Percentiles rank a stretch among this genome's conserved stretches.
Conservation (phyloP, 2,329 filamentous ascomycete genomes). For the Lizonia empirigonia region DNA sequence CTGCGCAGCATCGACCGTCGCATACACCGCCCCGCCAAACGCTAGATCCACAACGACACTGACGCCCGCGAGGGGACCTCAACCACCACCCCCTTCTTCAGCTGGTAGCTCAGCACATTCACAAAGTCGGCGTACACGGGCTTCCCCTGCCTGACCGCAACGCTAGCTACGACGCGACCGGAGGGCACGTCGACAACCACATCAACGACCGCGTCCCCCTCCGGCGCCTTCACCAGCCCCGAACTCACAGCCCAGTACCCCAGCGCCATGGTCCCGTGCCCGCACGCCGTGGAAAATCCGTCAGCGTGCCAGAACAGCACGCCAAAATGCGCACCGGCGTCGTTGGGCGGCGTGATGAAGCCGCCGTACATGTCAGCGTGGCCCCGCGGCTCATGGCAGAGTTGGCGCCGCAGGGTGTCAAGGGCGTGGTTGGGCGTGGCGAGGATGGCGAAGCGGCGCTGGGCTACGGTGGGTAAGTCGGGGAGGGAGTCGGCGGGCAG, state of each 20-base stretch:
- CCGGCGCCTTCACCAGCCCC: slow-evolving; percentile 6
- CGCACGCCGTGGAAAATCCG: slow-evolving; percentile 59
- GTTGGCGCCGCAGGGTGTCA: slow-evolving; percentile 4
- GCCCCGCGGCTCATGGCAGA: slow-evolving; percentile 53
- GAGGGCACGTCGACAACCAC: slow-evolving; percentile 20
- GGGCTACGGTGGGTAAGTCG: slow-evolving; percentile 5
- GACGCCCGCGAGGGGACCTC: not conserved
- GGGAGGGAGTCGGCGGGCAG: slow-evolving; percentile 4
- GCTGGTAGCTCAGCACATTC: slow-evolving; percentile 14
- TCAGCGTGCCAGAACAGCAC: slow-evolving; percentile 57
- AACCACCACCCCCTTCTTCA: not conserved
- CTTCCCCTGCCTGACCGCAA: slow-evolving; percentile 2
- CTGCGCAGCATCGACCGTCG: slow-evolving; percentile 10
- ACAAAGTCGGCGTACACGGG: slow-evolving; percentile 17
- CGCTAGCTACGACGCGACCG: slow-evolving; percentile 9
- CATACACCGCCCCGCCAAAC: slow-evolving; percentile 16
- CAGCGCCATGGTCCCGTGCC: slow-evolving; percentile 59
- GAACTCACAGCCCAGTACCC: slow-evolving; percentile 33
- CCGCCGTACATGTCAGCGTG: slow-evolving; percentile 61
- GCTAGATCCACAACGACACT: not conserved
- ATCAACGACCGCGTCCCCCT: not conserved
- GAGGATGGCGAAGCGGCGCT: slow-evolving; percentile 9
- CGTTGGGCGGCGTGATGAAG: slow-evolving; percentile 46
- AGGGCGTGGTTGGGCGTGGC: slow-evolving; percentile 6
- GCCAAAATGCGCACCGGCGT: slow-evolving; percentile 58